A percentile compares a stretch with the other conserved stretches of the same genome.
These are phyloP conservation scores for Parafenestella ontariensis DNA, from an alignment of 2,329 filamentous ascomycete genomes.

Conservation along the genomic window DNA sequence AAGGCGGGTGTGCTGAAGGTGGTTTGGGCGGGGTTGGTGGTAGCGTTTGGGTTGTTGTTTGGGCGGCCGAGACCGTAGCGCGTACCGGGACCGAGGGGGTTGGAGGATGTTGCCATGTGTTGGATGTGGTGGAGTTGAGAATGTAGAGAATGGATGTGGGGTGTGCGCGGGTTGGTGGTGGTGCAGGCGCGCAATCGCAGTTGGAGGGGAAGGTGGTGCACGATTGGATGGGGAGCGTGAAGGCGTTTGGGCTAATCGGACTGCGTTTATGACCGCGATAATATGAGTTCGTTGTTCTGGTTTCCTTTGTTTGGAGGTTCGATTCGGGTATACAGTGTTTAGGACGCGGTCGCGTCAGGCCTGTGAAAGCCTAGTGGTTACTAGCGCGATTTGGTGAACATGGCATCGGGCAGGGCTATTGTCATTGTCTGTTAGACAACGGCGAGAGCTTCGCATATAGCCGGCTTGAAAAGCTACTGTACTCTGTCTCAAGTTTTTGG, in stretches of 20 bases:
- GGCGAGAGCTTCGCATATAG: background rate
- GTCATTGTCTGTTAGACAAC: background rate
- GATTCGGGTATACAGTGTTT: constrained; percentile 10
- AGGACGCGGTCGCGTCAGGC: constrained; percentile 28
- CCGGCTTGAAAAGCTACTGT: background rate
- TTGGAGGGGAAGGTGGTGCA: background rate
- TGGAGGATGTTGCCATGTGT: constrained; percentile 60
- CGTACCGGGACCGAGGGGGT: constrained; percentile 62
- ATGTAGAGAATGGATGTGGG: background rate
- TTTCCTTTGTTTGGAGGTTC: constrained; percentile 15
- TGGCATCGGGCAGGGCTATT: background rate
- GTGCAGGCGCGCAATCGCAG: constrained; percentile 3
- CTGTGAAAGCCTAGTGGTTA: constrained; percentile 20
- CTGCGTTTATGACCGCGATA: constrained; percentile 7
- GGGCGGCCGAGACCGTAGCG: constrained; percentile 59
- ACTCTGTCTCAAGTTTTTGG: background rate
- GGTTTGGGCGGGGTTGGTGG: constrained; percentile 20
- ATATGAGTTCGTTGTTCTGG: constrained; percentile 1
- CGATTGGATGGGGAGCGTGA: background rate
- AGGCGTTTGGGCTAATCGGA: background rate
- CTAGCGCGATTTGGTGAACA: constrained; percentile 24
- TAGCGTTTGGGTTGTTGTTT: constrained; percentile 27
- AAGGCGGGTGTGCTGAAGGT: constrained; percentile 47
- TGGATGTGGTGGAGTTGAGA: background rate
- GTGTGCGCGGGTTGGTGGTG: constrained; percentile 10